Evolutionary conservation across 768 basidiomycete genomes (phyloP), one percentile per base, ranked within the genome.

Genomic region (Cystofilobasidium bisporidii): DNA sequence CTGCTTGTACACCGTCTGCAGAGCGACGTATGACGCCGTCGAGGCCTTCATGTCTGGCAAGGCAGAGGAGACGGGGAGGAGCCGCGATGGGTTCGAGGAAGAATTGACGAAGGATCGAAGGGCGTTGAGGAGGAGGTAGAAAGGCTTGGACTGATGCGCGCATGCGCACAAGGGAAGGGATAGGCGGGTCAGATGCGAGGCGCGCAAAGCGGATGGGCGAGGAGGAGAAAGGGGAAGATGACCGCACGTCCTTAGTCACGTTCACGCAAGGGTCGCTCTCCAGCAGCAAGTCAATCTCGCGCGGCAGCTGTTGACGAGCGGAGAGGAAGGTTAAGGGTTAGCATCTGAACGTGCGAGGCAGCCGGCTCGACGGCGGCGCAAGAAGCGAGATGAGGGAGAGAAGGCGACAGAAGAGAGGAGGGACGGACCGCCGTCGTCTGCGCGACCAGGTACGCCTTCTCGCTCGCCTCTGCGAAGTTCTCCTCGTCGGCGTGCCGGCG

Each of bases 21-120:
- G 81, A 22, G 84, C 81, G 58, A 96, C 86, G 75, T 97, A 98
- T 64, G 82, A 82, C 26, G 79, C 74, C 8, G 96, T 96, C 74
- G 87, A 87, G 22, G 92, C 86, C 75, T 93, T 93, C 90, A 99
- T 97, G 78, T 99, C 94, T 0, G 94, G 94, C 14, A 98, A 81
- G 0, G 89, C 83, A 56, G 88, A 83, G 3, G 86, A 86, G n/a
- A 96, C 80, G 0, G 94, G 96, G 3, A 96, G 82, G 0, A 84
- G 83, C 3, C 53, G 53, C 26, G 10, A 11, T 8, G 53, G 53
- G 28, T 56, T 56, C 82, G 81, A 26, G 81, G 79, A 41, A 8
- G 60, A 56, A 17, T 24, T 36, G 32, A 79, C 77, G 75, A 88
- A 97, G 64, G 80, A 76, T 43, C 83, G 79, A 47, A 98, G 82